Evolutionary conservation across 345 rosid genomes (phyloP).

Genomic region (Dipteronia sinensis): DNA sequence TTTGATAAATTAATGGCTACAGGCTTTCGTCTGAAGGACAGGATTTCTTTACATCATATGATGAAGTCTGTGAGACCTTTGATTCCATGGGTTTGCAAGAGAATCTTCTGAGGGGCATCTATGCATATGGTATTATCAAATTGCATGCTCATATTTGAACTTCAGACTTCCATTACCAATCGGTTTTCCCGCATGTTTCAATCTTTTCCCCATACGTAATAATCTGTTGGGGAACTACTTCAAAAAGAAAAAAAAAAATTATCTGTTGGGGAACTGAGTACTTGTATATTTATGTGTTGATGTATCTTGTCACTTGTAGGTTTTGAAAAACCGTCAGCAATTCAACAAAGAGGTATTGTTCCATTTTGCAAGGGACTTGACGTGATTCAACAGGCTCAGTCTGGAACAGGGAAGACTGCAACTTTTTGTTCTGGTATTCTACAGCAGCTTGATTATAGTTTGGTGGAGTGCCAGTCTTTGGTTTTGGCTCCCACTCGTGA

Average conservation of each 20-base stretch:
- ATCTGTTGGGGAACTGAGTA: background rate
- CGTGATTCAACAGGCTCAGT: constrained; percentile 85
- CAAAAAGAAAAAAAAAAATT: no score
- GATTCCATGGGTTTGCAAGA: constrained; percentile 81
- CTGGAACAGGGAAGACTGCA: constrained; percentile 84
- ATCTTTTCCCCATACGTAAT: background rate
- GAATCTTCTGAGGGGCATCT: constrained; percentile 84
- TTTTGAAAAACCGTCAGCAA: constrained; percentile 84
- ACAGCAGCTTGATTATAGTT: constrained; percentile 64
- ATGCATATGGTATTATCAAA: constrained; percentile 62
- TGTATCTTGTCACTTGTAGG: constrained; percentile 29
- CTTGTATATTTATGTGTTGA: background rate
- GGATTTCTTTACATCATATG: constrained; percentile 73
- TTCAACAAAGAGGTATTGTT: constrained; percentile 84
- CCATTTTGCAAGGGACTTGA: constrained; percentile 80
- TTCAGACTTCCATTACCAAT: background rate
- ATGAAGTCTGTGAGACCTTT: constrained; percentile 70
- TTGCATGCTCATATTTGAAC: background rate
- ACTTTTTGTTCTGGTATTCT: constrained; percentile 83
- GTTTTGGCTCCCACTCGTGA: constrained; percentile 83
- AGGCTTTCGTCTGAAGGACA: constrained; percentile 61
- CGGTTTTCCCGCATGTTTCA: background rate
- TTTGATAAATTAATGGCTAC: constrained; percentile 22
- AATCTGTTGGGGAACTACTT: background rate
- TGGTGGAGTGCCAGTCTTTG: constrained; percentile 75